Evolutionary conservation across 805 yeast genomes (phyloP), one percentile per base, ranked within the genome.

Genomic region (Nakazawaea laoshanensis): DNA sequence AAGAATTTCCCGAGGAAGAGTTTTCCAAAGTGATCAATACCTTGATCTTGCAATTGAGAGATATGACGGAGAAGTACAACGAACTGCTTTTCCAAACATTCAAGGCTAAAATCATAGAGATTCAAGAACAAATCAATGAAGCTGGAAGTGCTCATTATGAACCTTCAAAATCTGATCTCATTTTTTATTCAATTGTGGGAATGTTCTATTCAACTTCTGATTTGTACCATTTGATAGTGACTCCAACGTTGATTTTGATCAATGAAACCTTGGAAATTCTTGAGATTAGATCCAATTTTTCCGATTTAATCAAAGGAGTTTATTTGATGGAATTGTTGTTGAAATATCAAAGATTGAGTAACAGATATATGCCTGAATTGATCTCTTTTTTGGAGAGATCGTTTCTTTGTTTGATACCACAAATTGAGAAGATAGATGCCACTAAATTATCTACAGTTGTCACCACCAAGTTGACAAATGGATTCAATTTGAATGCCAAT

Each of bases 141-240:
- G 45, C 47, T 7, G 14, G 39, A 0, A 45, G 47, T 9, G 19
- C 13, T 4, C 44, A 49, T 20, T 64, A 61, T 38, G 31, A 30
- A n/a, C 65, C 69, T 19, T 55, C 51, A 27, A 44, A 57, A 11
- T 58, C 71, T 1, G 95, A 87, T 49, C 55, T 86, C 38, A 55
- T 84, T 5, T 71, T 81, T 39, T 83, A 79, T 47, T 64, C 76
- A 0, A 46, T 86, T 4, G 65, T 88, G 37, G 96, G 96, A 5
- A 63, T 68, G 34, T 51, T 87, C 4, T 92, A 82, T 50, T 88
- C 98, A 1, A 86, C 96, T 1, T 92, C 98, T 1, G 99, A 92
- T 62, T 88, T 86, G 50, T 89, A 83, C 57, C 98, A 92, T 62
- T 65, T 87, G 38, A 81, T 92, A 8, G 88, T 78, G 4, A 88